Percentiles rank a stretch among this genome's conserved stretches.
phyloP scores from a whole-genome alignment of 2,329 filamentous ascomycete species.

The Colletotrichum coccodes region DNA sequence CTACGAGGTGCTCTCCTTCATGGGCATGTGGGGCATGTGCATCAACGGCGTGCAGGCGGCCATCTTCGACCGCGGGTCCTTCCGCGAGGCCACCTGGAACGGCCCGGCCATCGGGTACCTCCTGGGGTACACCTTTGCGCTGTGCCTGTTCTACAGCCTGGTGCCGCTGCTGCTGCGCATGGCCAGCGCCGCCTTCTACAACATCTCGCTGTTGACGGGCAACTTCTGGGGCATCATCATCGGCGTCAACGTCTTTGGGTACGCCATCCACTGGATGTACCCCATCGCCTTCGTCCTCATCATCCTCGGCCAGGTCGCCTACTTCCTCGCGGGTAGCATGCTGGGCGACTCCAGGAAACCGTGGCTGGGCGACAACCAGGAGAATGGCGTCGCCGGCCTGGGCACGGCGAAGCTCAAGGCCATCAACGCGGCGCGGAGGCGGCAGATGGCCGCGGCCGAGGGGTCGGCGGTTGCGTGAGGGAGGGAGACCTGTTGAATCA shows the following conservation, averaged over 20 bases:
- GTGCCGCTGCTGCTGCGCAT: slow-evolving; percentile 91
- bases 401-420: slow-evolving; percentile 88
- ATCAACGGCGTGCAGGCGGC: slow-evolving; percentile 93
- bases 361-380: slow-evolving; percentile 91
- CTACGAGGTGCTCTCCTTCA: slow-evolving; percentile 92
- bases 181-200: slow-evolving; percentile 92
- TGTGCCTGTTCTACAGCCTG: slow-evolving; percentile 87
- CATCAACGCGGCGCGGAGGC: slow-evolving; percentile 64
- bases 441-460: slow-evolving; percentile 34
- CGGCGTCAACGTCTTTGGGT: slow-evolving; percentile 85
- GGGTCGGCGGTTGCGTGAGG: not conserved
- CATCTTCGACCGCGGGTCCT: slow-evolving; percentile 87
- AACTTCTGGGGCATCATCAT: slow-evolving; percentile 99
- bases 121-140: slow-evolving; percentile 86
- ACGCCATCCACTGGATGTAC: slow-evolving; percentile 87
- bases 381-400: slow-evolving; percentile 79
- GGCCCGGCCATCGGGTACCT: slow-evolving; percentile 81
- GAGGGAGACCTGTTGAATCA: not conserved
- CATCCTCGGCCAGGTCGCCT: slow-evolving; percentile 84
- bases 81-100: slow-evolving; percentile 74
- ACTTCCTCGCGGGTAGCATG: slow-evolving; percentile 85
- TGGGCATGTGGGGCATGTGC: slow-evolving; percentile 86
- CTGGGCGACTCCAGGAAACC: slow-evolving; percentile 93
- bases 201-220: slow-evolving; percentile 91
- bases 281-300: slow-evolving; percentile 96